Evolutionary conservation across 345 rosid genomes (phyloP), one percentile per base, ranked within the genome.

Genomic region (Citrus inodora): DNA sequence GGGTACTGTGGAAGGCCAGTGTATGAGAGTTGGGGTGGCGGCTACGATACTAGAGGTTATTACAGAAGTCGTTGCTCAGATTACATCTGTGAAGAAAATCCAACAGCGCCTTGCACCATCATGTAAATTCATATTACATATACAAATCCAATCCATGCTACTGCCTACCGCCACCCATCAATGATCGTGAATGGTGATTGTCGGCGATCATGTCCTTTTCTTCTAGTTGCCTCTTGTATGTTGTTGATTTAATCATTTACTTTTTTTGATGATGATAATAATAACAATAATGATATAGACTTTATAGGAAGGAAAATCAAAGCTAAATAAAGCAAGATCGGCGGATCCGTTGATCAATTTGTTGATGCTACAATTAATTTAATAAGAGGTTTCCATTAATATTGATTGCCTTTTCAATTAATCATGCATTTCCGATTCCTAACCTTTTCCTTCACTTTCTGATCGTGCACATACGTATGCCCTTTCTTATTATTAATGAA

Each of bases 11-110:
- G 91, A 14, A 67, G 93, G 79, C 91, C 88, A 0, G 92, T 91
- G 48, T 92, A 84, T 33, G 89, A 91, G 4, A 84, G 92, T 73
- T 87, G 89, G 88, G 90, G 91, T 0, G 79, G 88, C 24, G 89
- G 90, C 3, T 85, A 87, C 59, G 80, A 83, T 55, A 42, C 24
- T 77, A 48, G 74, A n/a, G 73, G 64, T 6, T 67, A 67, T 6
- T 63, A 67, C 58, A 70, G 8, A 66, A 74, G 76, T 19, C 69
- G 85, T 24, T 85, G 88, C 35, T 17, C 27, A 9, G 90, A 89
- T 63, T 88, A 83, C 81, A 78, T 86, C 51, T 71, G 74, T 32
- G 92, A 93, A 67, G 97, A 91, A 5, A 87, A 87, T 80, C 85
- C 89, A 5, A 73, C 76, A 1, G 56, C 74, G 2, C 81, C 69